Base-by-base conservation (phyloP, 805 yeast species). In the Isabelozyma gotoi region DNA sequence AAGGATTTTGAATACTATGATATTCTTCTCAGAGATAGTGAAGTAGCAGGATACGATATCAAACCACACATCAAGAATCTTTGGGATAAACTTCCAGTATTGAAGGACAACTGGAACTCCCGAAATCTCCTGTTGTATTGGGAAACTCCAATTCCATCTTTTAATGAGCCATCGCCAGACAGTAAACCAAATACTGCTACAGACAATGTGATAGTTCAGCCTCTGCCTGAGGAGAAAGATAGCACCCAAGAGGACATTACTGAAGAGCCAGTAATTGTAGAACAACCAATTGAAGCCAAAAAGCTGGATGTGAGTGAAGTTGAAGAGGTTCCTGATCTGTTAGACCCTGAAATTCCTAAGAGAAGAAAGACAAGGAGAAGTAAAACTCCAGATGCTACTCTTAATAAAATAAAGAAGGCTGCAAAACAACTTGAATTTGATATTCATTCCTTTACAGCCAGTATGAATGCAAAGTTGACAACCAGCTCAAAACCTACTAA, bases 361-460 rank as follows among this genome's bases (percentile, higher is more conserved):
- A 38, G 35, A 33, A 32, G n/a, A 34, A 33, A 24, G 39, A 33
- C 34, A 45, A 21, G 42, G 27, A 43, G 31, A 34, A 35, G 19
- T 10, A n/a, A 6, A 24, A 42, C 15, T 19, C 12, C 11, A 2
- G 29, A 24, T 10, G n/a, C 29, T 10, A n/a, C 29, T 24, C 8
- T 10, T 24, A 7, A 7, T 24, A 24, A 29, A 10, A 8, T n/a
- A 27, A 31, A 18, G 19, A 19, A 19, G 43, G 35, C 55, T 59
- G n/a, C n/a, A n/a, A 44, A 24, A 4, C 10, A n/a, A n/a, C 29
- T 4, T 24, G 29, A 24, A 3, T 24, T 24, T 3, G 64, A 60
- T 41, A 56, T 60, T 19, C 63, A 60, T 46, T 52, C 61, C 3
- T 60, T 59, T 39, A 59, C 65, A 1, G 63, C 63, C 1, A 39